phyloP scores from a whole-genome alignment of 2,329 filamentous ascomycete genomes.

The Pseudogymnoascus destructans region DNA sequence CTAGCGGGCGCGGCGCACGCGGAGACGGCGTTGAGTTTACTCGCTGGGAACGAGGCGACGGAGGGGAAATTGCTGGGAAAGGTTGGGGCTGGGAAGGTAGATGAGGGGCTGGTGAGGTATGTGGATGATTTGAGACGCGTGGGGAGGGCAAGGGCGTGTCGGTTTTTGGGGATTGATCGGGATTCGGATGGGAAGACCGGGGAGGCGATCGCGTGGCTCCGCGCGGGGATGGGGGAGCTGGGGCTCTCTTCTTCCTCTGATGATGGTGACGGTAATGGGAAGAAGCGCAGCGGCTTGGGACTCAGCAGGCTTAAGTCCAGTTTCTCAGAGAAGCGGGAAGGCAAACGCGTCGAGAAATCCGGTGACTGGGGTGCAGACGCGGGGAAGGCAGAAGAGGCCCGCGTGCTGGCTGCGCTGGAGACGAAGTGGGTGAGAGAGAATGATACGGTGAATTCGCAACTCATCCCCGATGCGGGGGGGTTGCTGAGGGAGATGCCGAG shows the following conservation, averaged over 20 bases:
- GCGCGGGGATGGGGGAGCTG: slow-evolving; percentile 62
- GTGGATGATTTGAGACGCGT: slow-evolving; percentile 61
- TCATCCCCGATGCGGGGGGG: slow-evolving; percentile 57
- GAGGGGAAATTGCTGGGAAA: slow-evolving; percentile 16
- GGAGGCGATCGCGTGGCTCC: slow-evolving; percentile 74
- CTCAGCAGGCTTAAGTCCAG: slow-evolving; percentile 58
- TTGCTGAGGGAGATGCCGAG: slow-evolving; percentile 72
- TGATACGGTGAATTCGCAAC: slow-evolving; percentile 71
- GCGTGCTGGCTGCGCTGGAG: slow-evolving; percentile 77
- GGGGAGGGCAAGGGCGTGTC: slow-evolving; percentile 70
- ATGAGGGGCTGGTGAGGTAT: slow-evolving; percentile 57
- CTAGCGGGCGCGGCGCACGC: slow-evolving; percentile 83
- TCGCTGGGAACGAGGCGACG: slow-evolving; percentile 29
- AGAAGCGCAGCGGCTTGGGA: slow-evolving; percentile 30
- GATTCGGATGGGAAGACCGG: slow-evolving; percentile 73
- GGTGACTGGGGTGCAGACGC: slow-evolving; percentile 68
- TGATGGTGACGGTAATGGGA: slow-evolving; percentile 37
- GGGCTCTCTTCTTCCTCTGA: slow-evolving; percentile 40
- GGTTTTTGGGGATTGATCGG: slow-evolving; percentile 83
- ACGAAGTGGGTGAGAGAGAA: slow-evolving; percentile 88
- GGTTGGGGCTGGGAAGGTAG: slow-evolving; percentile 37
- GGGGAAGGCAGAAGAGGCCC: slow-evolving; percentile 69
- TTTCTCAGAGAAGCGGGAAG: slow-evolving; percentile 65
- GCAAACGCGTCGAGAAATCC: slow-evolving; percentile 63
- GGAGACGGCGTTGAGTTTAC: slow-evolving; percentile 49